phyloP scores from a whole-genome alignment of 2,329 filamentous ascomycete genomes.

The Aspergillus ustus region DNA sequence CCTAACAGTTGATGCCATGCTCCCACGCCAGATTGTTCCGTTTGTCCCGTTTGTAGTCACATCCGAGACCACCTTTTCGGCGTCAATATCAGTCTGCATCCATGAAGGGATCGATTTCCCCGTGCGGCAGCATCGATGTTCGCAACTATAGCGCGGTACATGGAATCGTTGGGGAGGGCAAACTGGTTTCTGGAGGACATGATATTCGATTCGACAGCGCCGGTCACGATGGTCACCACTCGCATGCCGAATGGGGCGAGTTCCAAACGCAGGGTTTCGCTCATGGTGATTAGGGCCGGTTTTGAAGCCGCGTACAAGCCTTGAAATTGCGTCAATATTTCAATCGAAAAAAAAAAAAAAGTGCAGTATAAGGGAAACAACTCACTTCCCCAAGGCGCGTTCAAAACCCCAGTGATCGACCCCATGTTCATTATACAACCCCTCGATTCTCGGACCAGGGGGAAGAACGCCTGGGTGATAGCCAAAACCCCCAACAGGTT shows the following conservation, averaged over 20 bases:
- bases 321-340: background rate
- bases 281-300: background rate
- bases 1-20: too few relatives aligned
- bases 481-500: conserved; percentile 42
- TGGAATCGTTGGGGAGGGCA: too few relatives aligned
- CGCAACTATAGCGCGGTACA: too few relatives aligned
- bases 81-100: too few relatives aligned
- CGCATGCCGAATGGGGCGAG: conserved; percentile 8
- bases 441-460: conserved; percentile 26
- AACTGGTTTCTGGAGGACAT: too few relatives aligned
- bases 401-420: conserved; percentile 4
- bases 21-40: too few relatives aligned
- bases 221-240: conserved; percentile 1
- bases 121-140: too few relatives aligned
- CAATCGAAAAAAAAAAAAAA: background rate
- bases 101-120: too few relatives aligned
- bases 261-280: conserved; percentile 14
- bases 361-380: background rate
- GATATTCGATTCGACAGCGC: background rate
- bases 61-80: too few relatives aligned
- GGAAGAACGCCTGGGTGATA: conserved; percentile 43
- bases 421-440: conserved; percentile 13
- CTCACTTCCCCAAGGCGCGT: conserved; percentile 13
- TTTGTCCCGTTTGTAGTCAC: too few relatives aligned
- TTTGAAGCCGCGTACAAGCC: conserved; percentile 10